Conservation (phyloP, 495 filamentous ascomycete genomes). For the Diplogelasinospora grovesii region DNA sequence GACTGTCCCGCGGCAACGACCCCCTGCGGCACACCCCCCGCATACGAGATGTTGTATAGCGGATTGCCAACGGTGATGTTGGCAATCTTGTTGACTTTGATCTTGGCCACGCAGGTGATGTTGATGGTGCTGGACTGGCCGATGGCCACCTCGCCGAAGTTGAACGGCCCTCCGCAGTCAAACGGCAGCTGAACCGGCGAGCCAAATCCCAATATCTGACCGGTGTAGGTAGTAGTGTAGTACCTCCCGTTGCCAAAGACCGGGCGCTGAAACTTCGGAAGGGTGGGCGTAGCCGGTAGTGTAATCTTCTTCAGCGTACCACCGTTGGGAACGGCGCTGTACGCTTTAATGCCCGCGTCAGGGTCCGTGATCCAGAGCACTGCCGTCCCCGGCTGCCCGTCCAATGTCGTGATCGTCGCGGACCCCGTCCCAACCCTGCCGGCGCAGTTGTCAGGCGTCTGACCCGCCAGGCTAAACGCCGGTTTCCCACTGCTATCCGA, state of each 20-base stretch:
- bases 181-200: constrained; percentile 30
- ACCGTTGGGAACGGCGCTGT: constrained; percentile 20
- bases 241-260: constrained; percentile 34
- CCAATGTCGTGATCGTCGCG: constrained; percentile 32
- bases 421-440: constrained; percentile 31
- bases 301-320: constrained; percentile 11
- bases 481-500: constrained; percentile 20
- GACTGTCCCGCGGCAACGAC: constrained; percentile 20
- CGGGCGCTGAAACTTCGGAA: constrained; percentile 31
- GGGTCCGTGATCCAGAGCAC: constrained; percentile 38
- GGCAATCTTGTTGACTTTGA: constrained; percentile 25
- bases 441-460: constrained; percentile 26
- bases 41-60: constrained; percentile 24
- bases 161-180: constrained; percentile 27
- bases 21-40: constrained; percentile 28
- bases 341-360: constrained; percentile 33
- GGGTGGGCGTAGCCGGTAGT: constrained; percentile 18
- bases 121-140: constrained; percentile 16
- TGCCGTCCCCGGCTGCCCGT: constrained; percentile 34
- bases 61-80: constrained; percentile 22
- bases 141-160: constrained; percentile 37
- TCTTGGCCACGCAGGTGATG: constrained; percentile 31
- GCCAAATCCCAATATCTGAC: constrained; percentile 32
- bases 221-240: constrained; percentile 32
- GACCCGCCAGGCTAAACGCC: constrained; percentile 15